Conservation (phyloP, 306 rosid species). For the Begonia loranthoides region DNA sequence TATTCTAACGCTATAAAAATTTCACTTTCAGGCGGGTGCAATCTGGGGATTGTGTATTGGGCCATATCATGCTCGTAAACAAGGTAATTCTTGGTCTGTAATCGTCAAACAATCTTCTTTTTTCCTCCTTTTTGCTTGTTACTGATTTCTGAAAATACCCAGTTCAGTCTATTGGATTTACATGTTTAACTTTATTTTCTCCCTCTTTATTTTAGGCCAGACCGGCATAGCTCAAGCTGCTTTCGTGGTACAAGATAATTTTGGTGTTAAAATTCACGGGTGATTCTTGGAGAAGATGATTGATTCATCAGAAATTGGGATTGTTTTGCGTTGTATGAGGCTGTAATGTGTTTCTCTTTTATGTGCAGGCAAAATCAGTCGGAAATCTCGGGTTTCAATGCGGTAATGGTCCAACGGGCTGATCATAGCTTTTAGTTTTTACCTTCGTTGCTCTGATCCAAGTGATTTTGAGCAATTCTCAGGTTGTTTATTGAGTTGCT, state of each 20-base stretch:
- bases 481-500: neutral
- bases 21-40: conserved; percentile 64
- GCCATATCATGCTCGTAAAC: conserved; percentile 59
- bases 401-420: conserved; percentile 31
- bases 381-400: conserved; percentile 38
- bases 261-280: neutral
- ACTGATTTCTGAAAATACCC: neutral
- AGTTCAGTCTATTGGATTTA: neutral
- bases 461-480: conserved; percentile 11
- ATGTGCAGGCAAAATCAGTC: conserved; percentile 43
- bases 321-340: conserved; percentile 4
- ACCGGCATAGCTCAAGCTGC: conserved; percentile 40
- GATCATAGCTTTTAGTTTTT: neutral
- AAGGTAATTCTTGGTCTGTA: conserved; percentile 20
- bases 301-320: neutral
- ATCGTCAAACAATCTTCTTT: neutral
- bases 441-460: too few species aligned
- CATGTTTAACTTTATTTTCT: neutral
- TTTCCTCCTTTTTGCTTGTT: neutral
- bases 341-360: conserved; percentile 4
- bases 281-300: neutral
- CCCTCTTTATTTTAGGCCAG: conserved; percentile 31
- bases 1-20: too few species aligned
- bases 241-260: conserved; percentile 43
- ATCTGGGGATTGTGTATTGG: conserved; percentile 74